Evolutionary conservation across 805 yeast species (phyloP), one percentile per base, ranked within the genome.

Genomic region (Cyberlindnera mississippiensis): DNA sequence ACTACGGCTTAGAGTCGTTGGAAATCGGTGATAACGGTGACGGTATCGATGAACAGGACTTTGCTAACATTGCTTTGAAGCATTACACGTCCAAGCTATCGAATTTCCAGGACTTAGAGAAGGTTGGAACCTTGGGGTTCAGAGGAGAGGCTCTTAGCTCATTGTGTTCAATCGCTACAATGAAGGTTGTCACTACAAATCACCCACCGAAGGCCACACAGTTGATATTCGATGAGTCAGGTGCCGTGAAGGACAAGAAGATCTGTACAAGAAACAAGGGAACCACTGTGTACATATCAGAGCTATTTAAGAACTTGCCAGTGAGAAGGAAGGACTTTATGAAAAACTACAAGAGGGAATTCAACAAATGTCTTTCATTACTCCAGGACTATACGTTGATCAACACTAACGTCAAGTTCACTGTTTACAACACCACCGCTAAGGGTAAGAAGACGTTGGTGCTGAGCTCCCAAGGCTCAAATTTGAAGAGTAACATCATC

Each of bases 121-220:
- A 51, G 4, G 76, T 83, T 4, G 49, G 53, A 4, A 80, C 90
- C 0, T 62, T 82, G 24, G 95, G 95, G 0, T 85, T 85, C 53
- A 69, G 95, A 61, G 95, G 95, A 20, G 93, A 85, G 59, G 93
- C 93, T 0, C 66, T 85, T 56, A 78, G 84, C 49, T 82, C 91
- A 0, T 54, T 85, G 9, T 80, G 87, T 54, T 71, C 80, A 6
- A 65, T 84, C 14, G 61, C 78, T 1, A 62, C 67, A 6, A 58
- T 84, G 6, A 50, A 55, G 7, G 67, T 85, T 1, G 59, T 54
- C 1, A 84, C 89, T 0, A 70, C 83, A 3, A 68, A 75, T 2
- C 48, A 48, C 6, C 57, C 63, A 0, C 90, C 93, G 1, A 64
- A 66, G 32, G 93, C 87, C 3, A 66, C 72, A 28, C 64, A 61